Percentiles rank a stretch among this genome's conserved stretches.
Conservation (phyloP, 1,284 basidiomycete genomes). For the Peniophora sp. region DNA sequence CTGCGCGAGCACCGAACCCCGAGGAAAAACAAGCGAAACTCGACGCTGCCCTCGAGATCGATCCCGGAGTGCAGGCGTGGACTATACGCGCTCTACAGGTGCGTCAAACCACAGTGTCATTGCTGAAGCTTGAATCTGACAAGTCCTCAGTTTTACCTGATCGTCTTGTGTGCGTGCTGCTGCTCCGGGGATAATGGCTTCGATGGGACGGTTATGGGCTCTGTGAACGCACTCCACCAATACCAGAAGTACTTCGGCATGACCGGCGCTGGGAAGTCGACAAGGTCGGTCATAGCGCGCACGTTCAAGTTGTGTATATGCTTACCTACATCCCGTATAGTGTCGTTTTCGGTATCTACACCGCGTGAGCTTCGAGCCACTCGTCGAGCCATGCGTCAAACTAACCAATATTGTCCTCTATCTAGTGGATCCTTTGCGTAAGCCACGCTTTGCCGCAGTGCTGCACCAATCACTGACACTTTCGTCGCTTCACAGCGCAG, state of each 20-base stretch:
- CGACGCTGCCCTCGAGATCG: conserved; percentile 33
- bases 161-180: conserved; percentile 37
- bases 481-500: conserved; percentile 22
- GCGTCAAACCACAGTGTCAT: conserved; percentile 8
- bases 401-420: neutral
- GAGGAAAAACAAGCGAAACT: conserved; percentile 36
- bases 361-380: conserved; percentile 26
- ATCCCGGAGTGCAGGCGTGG: conserved; percentile 37
- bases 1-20: conserved; percentile 11
- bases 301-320: conserved; percentile 1
- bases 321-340: conserved; percentile 14
- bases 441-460: neutral
- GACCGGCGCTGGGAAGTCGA: conserved; percentile 32
- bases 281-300: conserved; percentile 32
- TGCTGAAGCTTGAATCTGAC: neutral
- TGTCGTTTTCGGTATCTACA: conserved; percentile 50
- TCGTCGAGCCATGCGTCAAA: neutral
- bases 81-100: conserved; percentile 32
- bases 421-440: conserved; percentile 7
- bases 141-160: conserved; percentile 29
- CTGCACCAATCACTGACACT: neutral
- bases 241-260: conserved; percentile 43
- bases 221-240: conserved; percentile 43
- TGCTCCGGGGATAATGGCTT: conserved; percentile 45
- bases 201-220: conserved; percentile 47